phyloP scores from a whole-genome alignment of 2,329 filamentous ascomycete species.

The Penicillium sclerotiorum region DNA sequence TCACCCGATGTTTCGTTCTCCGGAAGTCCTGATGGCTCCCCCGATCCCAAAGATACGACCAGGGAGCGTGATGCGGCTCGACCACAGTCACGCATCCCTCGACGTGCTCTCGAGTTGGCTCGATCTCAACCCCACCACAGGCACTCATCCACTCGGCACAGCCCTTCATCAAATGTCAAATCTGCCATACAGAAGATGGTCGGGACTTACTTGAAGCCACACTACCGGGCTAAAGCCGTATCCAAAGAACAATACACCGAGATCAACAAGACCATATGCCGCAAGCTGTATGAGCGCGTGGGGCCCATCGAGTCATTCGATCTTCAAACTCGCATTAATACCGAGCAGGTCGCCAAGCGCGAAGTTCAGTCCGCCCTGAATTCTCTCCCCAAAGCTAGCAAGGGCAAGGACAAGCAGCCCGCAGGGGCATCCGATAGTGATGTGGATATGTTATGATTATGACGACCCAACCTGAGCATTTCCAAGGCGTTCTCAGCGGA shows the following conservation, averaged over 20 bases:
- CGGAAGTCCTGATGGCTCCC: conserved; percentile 44
- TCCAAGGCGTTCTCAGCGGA: conserved; percentile 17
- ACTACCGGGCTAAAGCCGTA: conserved; percentile 77
- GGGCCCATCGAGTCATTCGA: conserved; percentile 62
- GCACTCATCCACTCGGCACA: conserved; percentile 67
- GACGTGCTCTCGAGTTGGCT: conserved; percentile 21
- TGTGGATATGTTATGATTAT: conserved; percentile 23
- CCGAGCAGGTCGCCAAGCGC: conserved; percentile 74
- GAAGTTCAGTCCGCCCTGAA: conserved; percentile 77
- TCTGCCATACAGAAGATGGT: conserved; percentile 88
- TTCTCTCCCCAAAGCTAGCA: conserved; percentile 26
- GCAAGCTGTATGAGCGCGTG: conserved; percentile 76
- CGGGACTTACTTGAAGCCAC: conserved; percentile 75
- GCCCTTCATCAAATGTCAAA: conserved; percentile 79
- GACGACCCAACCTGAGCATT: conserved; percentile 20
- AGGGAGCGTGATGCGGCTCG: conserved; percentile 16
- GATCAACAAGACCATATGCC: conserved; percentile 88
- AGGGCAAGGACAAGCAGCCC: conserved; percentile 25
- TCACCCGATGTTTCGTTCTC: conserved; percentile 74
- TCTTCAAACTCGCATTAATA: conserved; percentile 66
- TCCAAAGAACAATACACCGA: conserved; percentile 87
- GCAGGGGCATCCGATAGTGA: conserved; percentile 21
- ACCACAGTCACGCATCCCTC: conserved; percentile 29
- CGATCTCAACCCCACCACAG: conserved; percentile 57
- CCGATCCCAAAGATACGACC: neutral